Percentiles rank a stretch among this genome's conserved stretches.
These are phyloP conservation scores for Neostapfia colusana DNA, from an alignment of 176 grass and related monocot genomes.

Conservation along the genomic window DNA sequence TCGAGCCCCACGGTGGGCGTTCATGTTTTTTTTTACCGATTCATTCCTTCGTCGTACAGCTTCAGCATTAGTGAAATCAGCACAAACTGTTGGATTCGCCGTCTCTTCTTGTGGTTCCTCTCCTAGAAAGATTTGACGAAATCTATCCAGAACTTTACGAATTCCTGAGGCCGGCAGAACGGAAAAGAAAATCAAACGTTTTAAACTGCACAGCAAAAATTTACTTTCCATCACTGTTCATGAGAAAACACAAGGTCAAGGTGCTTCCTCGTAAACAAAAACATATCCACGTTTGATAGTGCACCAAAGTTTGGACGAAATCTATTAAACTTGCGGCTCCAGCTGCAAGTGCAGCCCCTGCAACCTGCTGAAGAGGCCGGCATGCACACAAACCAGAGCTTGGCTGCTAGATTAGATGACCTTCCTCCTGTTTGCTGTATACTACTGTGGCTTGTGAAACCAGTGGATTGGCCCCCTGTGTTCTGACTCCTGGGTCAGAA, in stretches of 20 bases:
- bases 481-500: neutral
- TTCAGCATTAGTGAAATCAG: neutral
- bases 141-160: neutral
- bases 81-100: neutral
- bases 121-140: neutral
- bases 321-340: slow-evolving; percentile 33
- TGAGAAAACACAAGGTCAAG: neutral
- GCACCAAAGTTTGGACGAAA: slow-evolving; percentile 29
- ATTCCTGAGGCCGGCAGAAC: neutral
- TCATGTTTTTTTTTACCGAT: neutral
- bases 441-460: slow-evolving; percentile 1
- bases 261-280: neutral
- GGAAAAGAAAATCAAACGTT: no score
- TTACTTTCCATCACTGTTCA: neutral
- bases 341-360: slow-evolving; percentile 37
- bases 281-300: neutral
- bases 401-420: slow-evolving; percentile 2
- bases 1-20: slow-evolving; percentile 70
- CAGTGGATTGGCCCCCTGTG: no score
- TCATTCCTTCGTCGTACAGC: neutral
- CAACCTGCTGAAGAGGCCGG: slow-evolving; percentile 17
- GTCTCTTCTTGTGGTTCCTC: neutral
- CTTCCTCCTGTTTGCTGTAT: neutral
- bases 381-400: neutral
- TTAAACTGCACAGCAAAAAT: no score